A percentile compares a stretch with the other conserved stretches of the same genome.
Conservation (phyloP, 495 filamentous ascomycete genomes). For the Parathielavia appendiculata region DNA sequence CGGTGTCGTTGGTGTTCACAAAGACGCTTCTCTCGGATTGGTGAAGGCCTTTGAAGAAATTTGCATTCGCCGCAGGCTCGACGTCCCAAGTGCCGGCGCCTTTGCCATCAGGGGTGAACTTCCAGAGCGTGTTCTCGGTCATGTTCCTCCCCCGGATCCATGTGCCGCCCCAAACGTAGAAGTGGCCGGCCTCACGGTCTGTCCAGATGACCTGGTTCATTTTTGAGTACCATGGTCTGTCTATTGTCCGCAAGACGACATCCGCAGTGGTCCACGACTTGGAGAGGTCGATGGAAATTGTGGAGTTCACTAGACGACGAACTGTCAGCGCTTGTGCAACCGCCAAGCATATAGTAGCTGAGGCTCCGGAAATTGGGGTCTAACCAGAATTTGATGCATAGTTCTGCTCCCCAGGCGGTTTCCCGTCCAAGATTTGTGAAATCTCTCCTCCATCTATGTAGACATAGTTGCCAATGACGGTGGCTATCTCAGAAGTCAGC, state of each 20-base stretch:
- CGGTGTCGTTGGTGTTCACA: slow-evolving; percentile 6
- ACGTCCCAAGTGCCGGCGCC: slow-evolving; percentile 36
- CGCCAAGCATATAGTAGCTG: neutral
- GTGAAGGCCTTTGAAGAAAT: slow-evolving; percentile 6
- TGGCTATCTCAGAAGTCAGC: slow-evolving; percentile 3
- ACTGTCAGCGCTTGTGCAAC: neutral
- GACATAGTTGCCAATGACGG: slow-evolving; percentile 21
- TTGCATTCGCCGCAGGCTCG: slow-evolving; percentile 1
- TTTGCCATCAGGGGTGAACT: slow-evolving; percentile 31
- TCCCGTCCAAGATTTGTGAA: slow-evolving; percentile 9
- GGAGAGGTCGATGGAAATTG: slow-evolving; percentile 36
- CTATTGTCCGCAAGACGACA: slow-evolving; percentile 26
- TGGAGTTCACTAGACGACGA: slow-evolving; percentile 27
- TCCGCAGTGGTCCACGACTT: slow-evolving; percentile 33
- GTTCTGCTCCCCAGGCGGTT: neutral
- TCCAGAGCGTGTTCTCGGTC: slow-evolving; percentile 27
- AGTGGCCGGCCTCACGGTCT: slow-evolving; percentile 21
- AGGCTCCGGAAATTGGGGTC: neutral
- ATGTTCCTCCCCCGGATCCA: slow-evolving; percentile 14
- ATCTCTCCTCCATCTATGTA: slow-evolving; percentile 24
- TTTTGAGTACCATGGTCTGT: slow-evolving; percentile 24
- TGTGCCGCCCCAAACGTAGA: slow-evolving; percentile 39
- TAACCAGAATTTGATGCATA: neutral
- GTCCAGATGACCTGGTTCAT: slow-evolving; percentile 29
- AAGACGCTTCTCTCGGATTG: slow-evolving; percentile 7